Conservation (phyloP, 805 yeast species). For the Limtongia smithiae region DNA sequence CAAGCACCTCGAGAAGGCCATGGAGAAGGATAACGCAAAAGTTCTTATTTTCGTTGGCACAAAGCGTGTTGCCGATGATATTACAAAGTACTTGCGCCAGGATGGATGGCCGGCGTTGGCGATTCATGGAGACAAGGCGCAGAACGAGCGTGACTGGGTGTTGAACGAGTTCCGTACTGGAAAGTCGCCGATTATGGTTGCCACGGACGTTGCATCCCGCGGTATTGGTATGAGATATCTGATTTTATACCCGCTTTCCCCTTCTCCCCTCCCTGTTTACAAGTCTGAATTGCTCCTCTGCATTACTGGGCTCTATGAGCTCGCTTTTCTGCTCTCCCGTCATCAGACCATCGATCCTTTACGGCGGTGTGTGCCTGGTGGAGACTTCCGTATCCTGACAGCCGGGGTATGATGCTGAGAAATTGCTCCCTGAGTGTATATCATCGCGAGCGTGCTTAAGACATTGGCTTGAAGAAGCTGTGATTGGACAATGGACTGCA, state of each 20-base stretch:
- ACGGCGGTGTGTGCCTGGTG: too few relatives aligned
- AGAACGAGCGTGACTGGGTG: slow-evolving; percentile 98
- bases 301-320: too few relatives aligned
- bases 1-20: slow-evolving; percentile 78
- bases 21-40: slow-evolving; percentile 63
- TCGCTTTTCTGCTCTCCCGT: too few relatives aligned
- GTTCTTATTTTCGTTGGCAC: slow-evolving; percentile 91
- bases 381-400: too few relatives aligned
- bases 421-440: too few relatives aligned
- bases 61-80: slow-evolving; percentile 95
- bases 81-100: slow-evolving; percentile 83
- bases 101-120: slow-evolving; percentile 99
- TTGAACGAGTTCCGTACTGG: slow-evolving; percentile 88
- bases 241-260: slow-evolving; percentile 1
- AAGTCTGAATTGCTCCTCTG: too few relatives aligned
- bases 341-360: too few relatives aligned
- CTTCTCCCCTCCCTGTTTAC: neutral
- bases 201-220: slow-evolving; percentile 99
- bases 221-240: slow-evolving; percentile 82
- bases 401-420: too few relatives aligned
- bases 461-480: too few relatives aligned
- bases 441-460: too few relatives aligned
- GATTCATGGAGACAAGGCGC: slow-evolving; percentile 97
- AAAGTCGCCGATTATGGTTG: slow-evolving; percentile 94
- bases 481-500: too few relatives aligned